Evolutionary conservation across 2,329 filamentous ascomycete species (phyloP).

Genomic region (Sarocladium strictum): DNA sequence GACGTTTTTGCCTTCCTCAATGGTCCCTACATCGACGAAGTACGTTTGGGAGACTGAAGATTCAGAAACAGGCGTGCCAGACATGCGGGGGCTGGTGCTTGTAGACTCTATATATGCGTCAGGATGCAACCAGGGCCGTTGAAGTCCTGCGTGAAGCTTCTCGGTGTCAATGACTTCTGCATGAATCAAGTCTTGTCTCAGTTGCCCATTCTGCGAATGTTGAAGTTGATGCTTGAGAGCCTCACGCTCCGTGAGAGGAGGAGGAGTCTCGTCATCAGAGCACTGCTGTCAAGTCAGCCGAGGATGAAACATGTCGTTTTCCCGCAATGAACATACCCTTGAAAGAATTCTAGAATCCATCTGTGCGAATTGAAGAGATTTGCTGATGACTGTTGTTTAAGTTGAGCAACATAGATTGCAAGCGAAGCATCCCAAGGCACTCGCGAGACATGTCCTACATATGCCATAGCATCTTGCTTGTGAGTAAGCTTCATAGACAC

Average conservation of each 20-base stretch:
- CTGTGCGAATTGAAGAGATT: too few species aligned
- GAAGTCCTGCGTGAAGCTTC: neutral
- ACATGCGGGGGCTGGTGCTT: neutral
- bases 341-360: neutral
- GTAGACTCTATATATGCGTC: neutral
- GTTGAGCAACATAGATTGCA: too few species aligned
- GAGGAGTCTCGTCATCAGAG: neutral
- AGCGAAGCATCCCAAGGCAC: neutral
- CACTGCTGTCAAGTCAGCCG: neutral
- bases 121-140: neutral
- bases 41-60: neutral
- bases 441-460: neutral
- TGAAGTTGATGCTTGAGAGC: neutral
- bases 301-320: neutral
- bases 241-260: neutral
- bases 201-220: neutral
- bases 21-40: neutral
- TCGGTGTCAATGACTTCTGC: neutral
- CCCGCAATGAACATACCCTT: neutral
- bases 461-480: slow-evolving; percentile 1
- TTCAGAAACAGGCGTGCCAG: neutral
- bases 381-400: neutral
- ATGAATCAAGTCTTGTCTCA: neutral
- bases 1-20: neutral
- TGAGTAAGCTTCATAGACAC: neutral